These are phyloP conservation scores for Salvia sclarea DNA, from an alignment of 305 asterid genomes.

Conservation along the genomic window DNA sequence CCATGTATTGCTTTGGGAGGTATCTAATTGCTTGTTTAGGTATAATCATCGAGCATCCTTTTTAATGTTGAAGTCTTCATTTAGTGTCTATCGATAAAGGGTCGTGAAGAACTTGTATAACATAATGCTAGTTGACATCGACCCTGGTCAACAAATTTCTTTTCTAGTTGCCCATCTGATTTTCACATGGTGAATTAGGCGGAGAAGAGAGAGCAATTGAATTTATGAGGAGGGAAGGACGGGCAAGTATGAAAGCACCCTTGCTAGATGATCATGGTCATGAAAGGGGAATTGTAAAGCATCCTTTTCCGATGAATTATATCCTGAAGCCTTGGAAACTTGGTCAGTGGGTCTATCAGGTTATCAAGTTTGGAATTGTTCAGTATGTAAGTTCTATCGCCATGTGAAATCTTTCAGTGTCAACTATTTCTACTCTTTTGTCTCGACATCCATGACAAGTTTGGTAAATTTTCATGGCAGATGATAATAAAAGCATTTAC, in stretches of 20 bases:
- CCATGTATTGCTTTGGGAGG: conserved; percentile 99
- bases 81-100: conserved; percentile 21
- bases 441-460: conserved; percentile 21
- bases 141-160: conserved; percentile 13
- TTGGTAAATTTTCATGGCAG: conserved; percentile 51
- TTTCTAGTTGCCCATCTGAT: conserved; percentile 17
- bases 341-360: conserved; percentile 88
- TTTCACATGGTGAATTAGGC: conserved; percentile 52
- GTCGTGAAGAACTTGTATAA: conserved; percentile 16
- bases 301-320: conserved; percentile 82
- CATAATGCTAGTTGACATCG: conserved; percentile 26
- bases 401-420: conserved; percentile 27
- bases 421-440: conserved; percentile 23
- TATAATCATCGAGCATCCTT: conserved; percentile 40
- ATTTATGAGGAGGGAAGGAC: conserved; percentile 97
- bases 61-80: conserved; percentile 17
- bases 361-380: conserved; percentile 91
- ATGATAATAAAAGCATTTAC: conserved; percentile 94
- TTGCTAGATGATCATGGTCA: conserved; percentile 70
- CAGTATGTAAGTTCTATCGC: conserved; percentile 78
- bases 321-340: conserved; percentile 89
- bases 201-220: conserved; percentile 90
- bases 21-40: conserved; percentile 95
- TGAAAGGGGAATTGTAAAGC: conserved; percentile 82
- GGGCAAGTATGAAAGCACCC: conserved; percentile 64